Conservation (phyloP, 108 stramenopile species). For the Fistulifera pelliculosa region DNA sequence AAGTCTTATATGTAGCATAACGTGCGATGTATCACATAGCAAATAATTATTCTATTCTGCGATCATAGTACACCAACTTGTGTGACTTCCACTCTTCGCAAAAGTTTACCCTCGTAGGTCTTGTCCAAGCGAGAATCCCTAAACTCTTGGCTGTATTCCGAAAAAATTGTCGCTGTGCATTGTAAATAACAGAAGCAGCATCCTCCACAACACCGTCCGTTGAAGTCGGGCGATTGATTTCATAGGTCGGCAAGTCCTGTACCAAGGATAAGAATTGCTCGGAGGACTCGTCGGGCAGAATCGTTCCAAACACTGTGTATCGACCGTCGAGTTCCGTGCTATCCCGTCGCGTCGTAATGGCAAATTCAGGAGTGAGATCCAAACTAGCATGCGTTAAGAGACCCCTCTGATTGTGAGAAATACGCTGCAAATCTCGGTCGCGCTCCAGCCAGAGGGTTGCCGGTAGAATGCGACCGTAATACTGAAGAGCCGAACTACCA, state of each 20-base stretch:
- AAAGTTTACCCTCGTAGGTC: slow-evolving; percentile 69
- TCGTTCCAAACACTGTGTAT: slow-evolving; percentile 71
- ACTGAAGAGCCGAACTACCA: slow-evolving; percentile 44
- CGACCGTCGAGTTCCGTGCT: slow-evolving; percentile 48
- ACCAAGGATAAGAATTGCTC: slow-evolving; percentile 43
- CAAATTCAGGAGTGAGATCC: slow-evolving; percentile 64
- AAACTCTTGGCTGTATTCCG: slow-evolving; percentile 69
- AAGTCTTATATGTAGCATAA: no score
- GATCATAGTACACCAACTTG: slow-evolving; percentile 43
- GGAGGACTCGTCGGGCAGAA: slow-evolving; percentile 38
- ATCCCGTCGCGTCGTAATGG: slow-evolving; percentile 58
- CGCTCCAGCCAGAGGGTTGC: slow-evolving; percentile 71
- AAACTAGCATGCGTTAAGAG: slow-evolving; percentile 68
- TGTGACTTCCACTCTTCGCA: slow-evolving; percentile 76
- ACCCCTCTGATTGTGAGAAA: slow-evolving; percentile 51
- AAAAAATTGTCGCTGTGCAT: slow-evolving; percentile 71
- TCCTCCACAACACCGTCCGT: slow-evolving; percentile 21
- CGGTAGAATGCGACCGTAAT: slow-evolving; percentile 43
- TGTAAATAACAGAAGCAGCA: slow-evolving; percentile 55
- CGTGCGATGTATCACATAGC: no score
- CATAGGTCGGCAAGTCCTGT: slow-evolving; percentile 58
- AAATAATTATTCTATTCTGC: no score
- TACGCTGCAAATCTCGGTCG: neutral
- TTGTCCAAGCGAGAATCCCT: slow-evolving; percentile 71
- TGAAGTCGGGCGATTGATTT: slow-evolving; percentile 29